Base-by-base conservation (phyloP, 148 eudicot genomes). In the Amaranthus cruentus region DNA sequence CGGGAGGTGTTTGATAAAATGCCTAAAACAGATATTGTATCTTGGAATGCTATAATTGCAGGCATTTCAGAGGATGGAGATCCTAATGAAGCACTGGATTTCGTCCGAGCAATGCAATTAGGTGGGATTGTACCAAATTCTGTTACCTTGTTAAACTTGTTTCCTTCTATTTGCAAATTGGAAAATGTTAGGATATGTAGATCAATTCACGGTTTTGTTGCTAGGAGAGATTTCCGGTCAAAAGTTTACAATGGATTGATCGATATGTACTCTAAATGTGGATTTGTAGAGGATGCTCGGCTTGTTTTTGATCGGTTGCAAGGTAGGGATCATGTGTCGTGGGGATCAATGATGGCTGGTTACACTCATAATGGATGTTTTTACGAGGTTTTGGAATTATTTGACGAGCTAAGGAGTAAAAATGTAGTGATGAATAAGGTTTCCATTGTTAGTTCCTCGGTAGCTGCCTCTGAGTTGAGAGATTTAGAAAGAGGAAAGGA, bases 311-410 rank as follows among this genome's bases (percentile, higher is more conserved):
- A 88, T 58, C 71, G 59, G 65, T 83, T 88, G 87, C 11, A 63
- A 71, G 63, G 66, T 14, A 73, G 67, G 68, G 91, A 90, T 77
- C 85, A 84, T 76, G 87, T 88, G 69, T 80, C 96, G 0, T 90
- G 91, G 96, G 95, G 88, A 72, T 79, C 96, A 38, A 76, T 90
- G 81, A 90, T 88, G 91, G 87, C 96, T 47, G 91, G 90, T 63
- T 90, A 83, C 88, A 78, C 75, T 4, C 81, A 83, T 64, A 88
- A 88, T 75, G 87, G 87, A 18, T 47, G 44, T 73, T 85, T 81
- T 8, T 18, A 6, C 46, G 75, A 80, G 67, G 90, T 90, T 43
- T 56, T 90, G 70, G 87, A 84, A 69, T 75, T 87, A 58, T 88
- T 86, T 76, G 87, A 88, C 72, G 48, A 70, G 64, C 76, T 90